A percentile compares a stretch with the other conserved stretches of the same genome.
Evolutionary conservation across 768 basidiomycete genomes (phyloP).

Genomic region (Tylopilus sp.): DNA sequence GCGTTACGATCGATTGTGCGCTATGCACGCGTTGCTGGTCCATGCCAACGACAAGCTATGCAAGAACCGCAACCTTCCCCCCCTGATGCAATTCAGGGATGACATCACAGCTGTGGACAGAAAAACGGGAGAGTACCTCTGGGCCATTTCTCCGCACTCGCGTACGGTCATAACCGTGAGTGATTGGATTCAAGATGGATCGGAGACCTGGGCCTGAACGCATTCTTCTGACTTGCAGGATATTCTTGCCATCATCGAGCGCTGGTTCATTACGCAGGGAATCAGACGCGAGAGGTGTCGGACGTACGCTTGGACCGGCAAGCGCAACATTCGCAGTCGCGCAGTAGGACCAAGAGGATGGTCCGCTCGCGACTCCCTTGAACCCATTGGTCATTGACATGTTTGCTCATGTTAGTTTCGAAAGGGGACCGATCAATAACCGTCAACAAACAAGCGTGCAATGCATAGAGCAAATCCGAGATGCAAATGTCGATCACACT

Average conservation of each 20-base stretch:
- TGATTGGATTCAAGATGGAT: neutral
- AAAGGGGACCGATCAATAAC: constrained; percentile 17
- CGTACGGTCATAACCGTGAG: constrained; percentile 20
- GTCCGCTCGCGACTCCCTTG: too few species aligned
- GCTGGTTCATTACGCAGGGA: constrained; percentile 22
- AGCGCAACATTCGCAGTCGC: constrained; percentile 9
- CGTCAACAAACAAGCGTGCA: constrained; percentile 1
- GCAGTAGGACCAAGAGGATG: constrained; percentile 25
- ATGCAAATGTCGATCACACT: too few species aligned
- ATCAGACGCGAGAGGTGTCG: constrained; percentile 15
- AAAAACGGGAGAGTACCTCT: constrained; percentile 19
- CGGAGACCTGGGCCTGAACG: neutral
- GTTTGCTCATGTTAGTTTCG: constrained; percentile 15
- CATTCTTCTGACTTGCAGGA: constrained; percentile 16
- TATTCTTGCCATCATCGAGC: constrained; percentile 25
- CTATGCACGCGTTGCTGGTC: constrained; percentile 33
- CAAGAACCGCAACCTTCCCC: constrained; percentile 19
- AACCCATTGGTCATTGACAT: neutral
- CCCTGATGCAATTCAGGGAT: constrained; percentile 19
- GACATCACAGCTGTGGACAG: constrained; percentile 9
- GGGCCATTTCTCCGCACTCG: constrained; percentile 17
- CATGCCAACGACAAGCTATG: constrained; percentile 33
- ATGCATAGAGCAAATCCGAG: too few species aligned
- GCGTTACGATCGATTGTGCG: constrained; percentile 28
- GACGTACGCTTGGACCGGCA: neutral